A percentile compares a stretch with the other conserved stretches of the same genome.
These are phyloP conservation scores for Tricladium varicosporioides DNA, from an alignment of 2,329 filamentous ascomycete species.

Conservation along the genomic window DNA sequence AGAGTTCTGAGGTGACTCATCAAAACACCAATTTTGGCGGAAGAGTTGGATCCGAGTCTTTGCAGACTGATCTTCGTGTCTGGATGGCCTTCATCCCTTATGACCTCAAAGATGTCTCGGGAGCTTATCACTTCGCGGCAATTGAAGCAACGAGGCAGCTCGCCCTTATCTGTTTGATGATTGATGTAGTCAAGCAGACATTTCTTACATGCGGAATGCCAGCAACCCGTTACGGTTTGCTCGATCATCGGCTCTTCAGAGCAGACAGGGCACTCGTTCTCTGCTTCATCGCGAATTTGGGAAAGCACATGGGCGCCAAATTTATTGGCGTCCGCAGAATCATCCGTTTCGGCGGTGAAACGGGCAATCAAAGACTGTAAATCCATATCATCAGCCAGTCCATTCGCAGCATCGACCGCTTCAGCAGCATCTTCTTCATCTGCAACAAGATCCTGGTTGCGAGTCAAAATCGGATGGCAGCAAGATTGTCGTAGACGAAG, in stretches of 20 bases:
- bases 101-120: slow-evolving; percentile 87
- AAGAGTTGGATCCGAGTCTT: slow-evolving; percentile 64
- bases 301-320: slow-evolving; percentile 86
- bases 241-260: slow-evolving; percentile 94
- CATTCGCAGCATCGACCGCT: slow-evolving; percentile 74
- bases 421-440: slow-evolving; percentile 84
- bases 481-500: slow-evolving; percentile 89
- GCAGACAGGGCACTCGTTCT: slow-evolving; percentile 91
- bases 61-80: slow-evolving; percentile 59
- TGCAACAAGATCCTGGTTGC: slow-evolving; percentile 78
- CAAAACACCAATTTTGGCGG: slow-evolving; percentile 83
- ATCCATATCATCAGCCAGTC: slow-evolving; percentile 94
- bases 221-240: slow-evolving; percentile 91
- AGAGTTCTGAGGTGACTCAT: slow-evolving; percentile 71
- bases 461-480: slow-evolving; percentile 86
- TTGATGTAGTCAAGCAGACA: slow-evolving; percentile 89
- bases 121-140: slow-evolving; percentile 81
- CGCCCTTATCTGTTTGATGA: slow-evolving; percentile 75
- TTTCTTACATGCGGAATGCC: slow-evolving; percentile 95
- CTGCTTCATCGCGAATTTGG: slow-evolving; percentile 87
- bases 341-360: slow-evolving; percentile 70
- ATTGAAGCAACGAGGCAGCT: slow-evolving; percentile 81
- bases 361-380: slow-evolving; percentile 79
- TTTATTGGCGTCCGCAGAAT: slow-evolving; percentile 59
- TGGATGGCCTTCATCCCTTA: slow-evolving; percentile 68